Percentiles rank a stretch among this genome's conserved stretches.
These are phyloP conservation scores for Penicillium sp. DNA, from an alignment of 2,329 filamentous ascomycete genomes.

Conservation along the genomic window DNA sequence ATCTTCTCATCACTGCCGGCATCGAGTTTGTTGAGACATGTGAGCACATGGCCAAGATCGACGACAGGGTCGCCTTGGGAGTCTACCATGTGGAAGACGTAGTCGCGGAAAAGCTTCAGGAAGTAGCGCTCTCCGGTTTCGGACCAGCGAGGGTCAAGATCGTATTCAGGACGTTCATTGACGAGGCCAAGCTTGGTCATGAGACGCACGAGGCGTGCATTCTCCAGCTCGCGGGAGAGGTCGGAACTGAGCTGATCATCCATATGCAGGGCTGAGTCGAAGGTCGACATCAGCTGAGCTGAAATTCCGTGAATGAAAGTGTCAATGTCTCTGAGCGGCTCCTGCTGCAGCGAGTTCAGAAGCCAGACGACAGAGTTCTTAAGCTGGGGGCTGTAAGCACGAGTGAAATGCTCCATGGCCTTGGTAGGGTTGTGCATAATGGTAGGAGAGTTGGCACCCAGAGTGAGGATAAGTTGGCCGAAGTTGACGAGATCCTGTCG, in stretches of 20 bases:
- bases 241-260: conserved; percentile 73
- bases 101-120: conserved; percentile 93
- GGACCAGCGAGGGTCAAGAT: conserved; percentile 77
- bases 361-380: conserved; percentile 82
- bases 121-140: conserved; percentile 92
- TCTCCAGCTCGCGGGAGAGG: conserved; percentile 81
- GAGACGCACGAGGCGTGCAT: conserved; percentile 78
- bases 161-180: conserved; percentile 85
- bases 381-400: conserved; percentile 75
- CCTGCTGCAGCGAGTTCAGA: conserved; percentile 63
- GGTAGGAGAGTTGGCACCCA: conserved; percentile 69
- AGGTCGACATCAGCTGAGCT: conserved; percentile 70
- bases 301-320: conserved; percentile 78
- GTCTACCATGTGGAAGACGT: conserved; percentile 95
- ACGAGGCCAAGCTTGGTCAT: conserved; percentile 82
- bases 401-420: conserved; percentile 73
- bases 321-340: conserved; percentile 70
- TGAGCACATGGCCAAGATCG: conserved; percentile 84
- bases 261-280: conserved; percentile 77
- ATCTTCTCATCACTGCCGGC: conserved; percentile 85
- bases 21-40: conserved; percentile 88
- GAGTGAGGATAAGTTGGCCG: conserved; percentile 77
- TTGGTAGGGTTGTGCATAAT: conserved; percentile 65
- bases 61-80: conserved; percentile 77
- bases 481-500: conserved; percentile 85